A percentile compares a stretch with the other conserved stretches of the same genome.
Conservation (phyloP, 345 rosid genomes). For the Euphorbia peplus region DNA sequence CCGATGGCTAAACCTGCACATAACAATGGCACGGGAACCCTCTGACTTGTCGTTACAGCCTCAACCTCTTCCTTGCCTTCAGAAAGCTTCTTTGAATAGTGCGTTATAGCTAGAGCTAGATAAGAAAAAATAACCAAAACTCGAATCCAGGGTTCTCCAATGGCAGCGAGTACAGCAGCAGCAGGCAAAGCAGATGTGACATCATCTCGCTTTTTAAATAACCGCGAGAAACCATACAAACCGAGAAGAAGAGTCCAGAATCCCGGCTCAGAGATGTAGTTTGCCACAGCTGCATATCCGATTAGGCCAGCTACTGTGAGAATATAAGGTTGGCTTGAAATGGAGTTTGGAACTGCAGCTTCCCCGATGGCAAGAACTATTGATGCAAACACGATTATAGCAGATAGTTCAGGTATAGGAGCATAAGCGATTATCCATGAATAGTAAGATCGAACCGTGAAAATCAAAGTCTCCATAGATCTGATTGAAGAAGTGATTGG, state of each 20-base stretch:
- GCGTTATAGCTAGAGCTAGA: conserved; percentile 59
- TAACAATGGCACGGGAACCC: conserved; percentile 60
- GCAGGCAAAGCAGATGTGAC: conserved; percentile 75
- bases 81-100: conserved; percentile 46
- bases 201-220: conserved; percentile 67
- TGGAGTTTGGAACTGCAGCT: conserved; percentile 60
- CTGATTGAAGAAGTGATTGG: conserved; percentile 57
- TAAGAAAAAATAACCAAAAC: conserved; percentile 48
- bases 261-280: conserved; percentile 71
- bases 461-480: conserved; percentile 51
- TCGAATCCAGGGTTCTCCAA: conserved; percentile 92
- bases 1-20: conserved; percentile 79
- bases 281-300: conserved; percentile 70
- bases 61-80: conserved; percentile 44
- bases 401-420: conserved; percentile 60
- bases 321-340: conserved; percentile 55
- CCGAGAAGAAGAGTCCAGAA: conserved; percentile 76
- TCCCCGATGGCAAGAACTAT: conserved; percentile 76
- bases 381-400: conserved; percentile 62
- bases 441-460: conserved; percentile 60
- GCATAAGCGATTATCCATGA: conserved; percentile 65
- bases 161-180: conserved; percentile 76
- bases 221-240: conserved; percentile 53
- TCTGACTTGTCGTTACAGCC: conserved; percentile 25
- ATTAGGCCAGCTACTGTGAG: conserved; percentile 64